Conservation (phyloP, 2,329 filamentous ascomycete genomes). For the Aspergillus quadrilineatus region DNA sequence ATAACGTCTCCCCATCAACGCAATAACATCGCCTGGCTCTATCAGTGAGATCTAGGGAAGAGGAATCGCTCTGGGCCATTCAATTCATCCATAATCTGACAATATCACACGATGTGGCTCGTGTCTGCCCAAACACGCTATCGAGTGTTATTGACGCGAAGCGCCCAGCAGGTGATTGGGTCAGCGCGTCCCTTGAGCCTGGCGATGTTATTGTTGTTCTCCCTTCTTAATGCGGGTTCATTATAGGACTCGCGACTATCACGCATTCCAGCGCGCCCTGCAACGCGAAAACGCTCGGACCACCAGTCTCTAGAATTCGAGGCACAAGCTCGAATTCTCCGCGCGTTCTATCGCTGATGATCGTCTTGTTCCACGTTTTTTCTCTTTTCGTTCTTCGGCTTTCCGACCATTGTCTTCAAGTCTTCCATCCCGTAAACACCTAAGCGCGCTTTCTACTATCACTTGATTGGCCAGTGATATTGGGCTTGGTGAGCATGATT, state of each 20-base stretch:
- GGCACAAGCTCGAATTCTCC: slow-evolving; percentile 1
- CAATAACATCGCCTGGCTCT: neutral
- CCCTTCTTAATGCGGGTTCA: neutral
- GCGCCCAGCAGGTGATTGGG: slow-evolving; percentile 18
- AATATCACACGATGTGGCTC: slow-evolving; percentile 5
- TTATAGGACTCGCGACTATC: slow-evolving; percentile 18
- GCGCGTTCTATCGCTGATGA: neutral
- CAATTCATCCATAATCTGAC: neutral
- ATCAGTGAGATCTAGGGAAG: neutral
- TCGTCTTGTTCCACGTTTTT: slow-evolving; percentile 1
- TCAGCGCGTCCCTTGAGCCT: slow-evolving; percentile 14
- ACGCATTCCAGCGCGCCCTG: neutral
- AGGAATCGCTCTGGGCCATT: neutral
- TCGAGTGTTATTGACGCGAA: slow-evolving; percentile 16
- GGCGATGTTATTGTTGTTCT: slow-evolving; percentile 11
- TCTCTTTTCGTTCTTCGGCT: neutral
- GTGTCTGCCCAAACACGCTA: slow-evolving; percentile 5
- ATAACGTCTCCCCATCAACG: slow-evolving; percentile 6
- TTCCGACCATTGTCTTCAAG: neutral
- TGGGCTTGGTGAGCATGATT: neutral
- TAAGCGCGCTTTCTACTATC: neutral
- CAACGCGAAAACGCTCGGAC: slow-evolving; percentile 23
- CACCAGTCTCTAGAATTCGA: neutral
- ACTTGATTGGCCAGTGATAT: slow-evolving; percentile 2
- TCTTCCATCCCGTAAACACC: neutral